Base-by-base conservation (phyloP, 2,329 filamentous ascomycete genomes). In the Uncinocarpus reesii region DNA sequence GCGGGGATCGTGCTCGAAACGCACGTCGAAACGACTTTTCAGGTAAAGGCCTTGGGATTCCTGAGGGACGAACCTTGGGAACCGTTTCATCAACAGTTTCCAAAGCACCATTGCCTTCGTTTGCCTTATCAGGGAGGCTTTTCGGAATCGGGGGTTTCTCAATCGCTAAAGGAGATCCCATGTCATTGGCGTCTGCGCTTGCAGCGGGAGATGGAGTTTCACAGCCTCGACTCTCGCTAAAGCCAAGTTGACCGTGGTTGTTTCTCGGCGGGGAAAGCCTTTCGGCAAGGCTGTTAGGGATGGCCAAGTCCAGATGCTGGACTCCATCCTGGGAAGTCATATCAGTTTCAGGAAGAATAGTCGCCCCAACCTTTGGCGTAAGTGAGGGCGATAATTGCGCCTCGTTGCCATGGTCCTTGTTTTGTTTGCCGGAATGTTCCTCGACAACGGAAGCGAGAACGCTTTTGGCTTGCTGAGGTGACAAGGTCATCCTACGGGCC, bases 401-500 rank as follows among this genome's bases (percentile, higher is more conserved):
- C 7, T 42, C 26, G 3, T 42, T 43, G 4, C 38, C 38, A 15
- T 26, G 26, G 32, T 58, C 58, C 36, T 57, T 57, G 24, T 60
- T 58, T 32, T 62, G 61, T 47, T 65, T 65, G 7, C 62, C 66
- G 3, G 72, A 70, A 55, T 84, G 76, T 58, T 83, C 78, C 57
- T 84, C 77, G 11, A 83, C 75, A 2, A 83, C 80, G 7, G 79
- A 80, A 5, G 75, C 74, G 23, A 85, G 63, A 55, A 81, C 77
- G 59, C 81, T 72, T 46, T 80, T 75, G 7, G 79, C 75, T 57
- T 80, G 80, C 56, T 84, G 80, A 0, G 74, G 72, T 11, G 73
- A 80, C 53, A 78, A 70, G 35, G 64, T 69, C 63, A 67, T 64
- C 49, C 65, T 65, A 53, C 64, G 63, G 55, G 64, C 55, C 47